Evolutionary conservation across 2,329 filamentous ascomycete genomes (phyloP).

Genomic region (Xylariaceae sp.): DNA sequence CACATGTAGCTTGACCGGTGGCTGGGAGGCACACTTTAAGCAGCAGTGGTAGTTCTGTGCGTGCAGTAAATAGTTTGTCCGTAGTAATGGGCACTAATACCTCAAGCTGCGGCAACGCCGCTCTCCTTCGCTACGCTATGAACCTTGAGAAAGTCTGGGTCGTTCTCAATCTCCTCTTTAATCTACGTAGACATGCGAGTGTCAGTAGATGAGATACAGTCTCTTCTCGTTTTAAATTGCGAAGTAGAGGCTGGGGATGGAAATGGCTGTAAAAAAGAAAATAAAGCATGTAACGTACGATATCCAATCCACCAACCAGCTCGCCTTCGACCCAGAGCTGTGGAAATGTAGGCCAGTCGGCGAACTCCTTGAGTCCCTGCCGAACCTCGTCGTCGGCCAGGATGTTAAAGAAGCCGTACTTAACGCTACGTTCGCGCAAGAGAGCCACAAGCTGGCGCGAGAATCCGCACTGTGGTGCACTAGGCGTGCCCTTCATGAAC

Average conservation of each 20-base stretch:
- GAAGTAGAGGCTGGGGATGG: not conserved
- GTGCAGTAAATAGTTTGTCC: not conserved
- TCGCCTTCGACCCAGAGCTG: conserved; percentile 93
- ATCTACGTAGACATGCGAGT: conserved; percentile 60
- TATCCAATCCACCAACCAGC: conserved; percentile 91
- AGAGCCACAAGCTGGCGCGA: conserved; percentile 87
- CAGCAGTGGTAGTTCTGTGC: not conserved
- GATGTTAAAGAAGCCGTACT: conserved; percentile 99
- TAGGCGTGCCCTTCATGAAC: conserved; percentile 97
- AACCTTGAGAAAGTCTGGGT: conserved; percentile 81
- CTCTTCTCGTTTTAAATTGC: too few relatives aligned
- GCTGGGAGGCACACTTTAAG: not conserved
- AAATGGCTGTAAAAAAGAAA: not conserved
- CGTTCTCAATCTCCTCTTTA: conserved; percentile 88
- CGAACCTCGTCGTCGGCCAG: conserved; percentile 96
- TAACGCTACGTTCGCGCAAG: conserved; percentile 85
- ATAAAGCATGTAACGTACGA: conserved; percentile 67
- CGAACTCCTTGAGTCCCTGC: conserved; percentile 94
- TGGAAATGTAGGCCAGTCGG: conserved; percentile 98
- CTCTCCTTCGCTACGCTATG: conserved; percentile 63
- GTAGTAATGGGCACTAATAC: not conserved
- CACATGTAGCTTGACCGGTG: not conserved
- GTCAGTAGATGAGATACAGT: too few relatives aligned
- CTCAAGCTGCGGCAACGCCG: conserved; percentile 45
- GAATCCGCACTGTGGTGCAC: conserved; percentile 88